These are phyloP conservation scores for Garcia nutans DNA, from an alignment of 345 rosid species.

Conservation along the genomic window DNA sequence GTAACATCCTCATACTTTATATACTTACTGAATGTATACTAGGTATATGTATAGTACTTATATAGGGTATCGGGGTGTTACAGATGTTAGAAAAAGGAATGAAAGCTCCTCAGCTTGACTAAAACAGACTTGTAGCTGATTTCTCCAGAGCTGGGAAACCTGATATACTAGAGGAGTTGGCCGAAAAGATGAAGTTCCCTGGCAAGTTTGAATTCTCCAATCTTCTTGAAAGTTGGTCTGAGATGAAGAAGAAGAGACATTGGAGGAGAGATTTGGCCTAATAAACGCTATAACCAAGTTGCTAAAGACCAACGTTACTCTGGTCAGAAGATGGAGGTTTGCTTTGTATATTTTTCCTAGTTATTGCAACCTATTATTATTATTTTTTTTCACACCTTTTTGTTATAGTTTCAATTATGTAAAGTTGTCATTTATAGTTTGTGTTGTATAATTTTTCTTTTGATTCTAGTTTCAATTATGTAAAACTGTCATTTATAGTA, in stretches of 20 bases:
- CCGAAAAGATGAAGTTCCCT: conserved; percentile 66
- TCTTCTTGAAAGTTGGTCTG: conserved; percentile 63
- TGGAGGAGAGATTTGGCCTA: conserved; percentile 34
- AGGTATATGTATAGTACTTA: no score
- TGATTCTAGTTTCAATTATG: not conserved
- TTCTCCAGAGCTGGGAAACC: conserved; percentile 69
- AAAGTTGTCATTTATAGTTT: not conserved
- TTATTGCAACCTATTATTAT: not conserved
- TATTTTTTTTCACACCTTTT: not conserved
- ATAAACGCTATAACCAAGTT: conserved; percentile 16
- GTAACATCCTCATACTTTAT: no score
- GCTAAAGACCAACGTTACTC: not conserved
- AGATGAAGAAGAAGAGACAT: conserved; percentile 53
- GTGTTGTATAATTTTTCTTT: not conserved
- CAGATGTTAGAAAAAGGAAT: conserved; percentile 86
- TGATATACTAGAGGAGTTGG: conserved; percentile 64
- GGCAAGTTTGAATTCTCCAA: conserved; percentile 69
- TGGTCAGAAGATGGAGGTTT: not conserved
- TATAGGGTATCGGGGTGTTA: no score
- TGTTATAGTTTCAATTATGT: not conserved
- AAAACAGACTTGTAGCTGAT: conserved; percentile 73
- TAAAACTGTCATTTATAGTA: no score
- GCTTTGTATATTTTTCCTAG: not conserved
- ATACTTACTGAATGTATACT: no score
- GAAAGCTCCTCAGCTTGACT: conserved; percentile 87